Conservation (phyloP, 2,329 filamentous ascomycete species). For the Incumbomyces delicatus region DNA sequence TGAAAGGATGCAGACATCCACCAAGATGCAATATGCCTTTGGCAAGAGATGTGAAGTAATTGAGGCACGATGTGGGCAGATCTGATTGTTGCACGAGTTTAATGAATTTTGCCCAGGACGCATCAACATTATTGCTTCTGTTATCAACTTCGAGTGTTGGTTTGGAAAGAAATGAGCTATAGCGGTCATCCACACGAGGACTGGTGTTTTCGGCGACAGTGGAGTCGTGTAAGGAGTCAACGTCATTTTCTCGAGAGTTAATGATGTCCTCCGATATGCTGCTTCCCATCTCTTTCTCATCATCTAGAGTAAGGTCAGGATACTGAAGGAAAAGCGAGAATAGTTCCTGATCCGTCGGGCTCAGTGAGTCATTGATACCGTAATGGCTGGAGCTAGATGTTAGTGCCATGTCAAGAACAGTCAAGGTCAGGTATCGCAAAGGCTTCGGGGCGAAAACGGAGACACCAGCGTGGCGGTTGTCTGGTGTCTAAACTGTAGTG, state of each 20-base stretch:
- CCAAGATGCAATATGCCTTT: slow-evolving; percentile 1
- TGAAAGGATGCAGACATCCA: not conserved
- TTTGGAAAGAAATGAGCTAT: not conserved
- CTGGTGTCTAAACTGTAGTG: not conserved
- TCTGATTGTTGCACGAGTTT: not conserved
- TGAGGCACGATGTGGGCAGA: not conserved
- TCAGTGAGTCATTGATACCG: not conserved
- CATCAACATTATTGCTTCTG: not conserved
- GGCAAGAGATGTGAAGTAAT: not conserved
- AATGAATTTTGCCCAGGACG: not conserved
- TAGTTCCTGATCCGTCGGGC: not conserved
- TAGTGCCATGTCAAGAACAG: not conserved
- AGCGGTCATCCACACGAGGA: not conserved
- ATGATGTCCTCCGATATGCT: not conserved
- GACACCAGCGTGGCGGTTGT: not conserved
- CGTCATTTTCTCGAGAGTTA: not conserved
- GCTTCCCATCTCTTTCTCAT: not conserved
- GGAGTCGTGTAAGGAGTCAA: not conserved
- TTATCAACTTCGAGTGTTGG: not conserved
- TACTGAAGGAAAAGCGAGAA: slow-evolving; percentile 11
- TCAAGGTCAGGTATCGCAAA: not conserved
- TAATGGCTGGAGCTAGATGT: not conserved
- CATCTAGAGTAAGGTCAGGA: slow-evolving; percentile 18
- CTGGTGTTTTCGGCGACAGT: not conserved
- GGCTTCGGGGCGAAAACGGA: not conserved